phyloP scores from a whole-genome alignment of 805 yeast species.

The Ogataea sp. region DNA sequence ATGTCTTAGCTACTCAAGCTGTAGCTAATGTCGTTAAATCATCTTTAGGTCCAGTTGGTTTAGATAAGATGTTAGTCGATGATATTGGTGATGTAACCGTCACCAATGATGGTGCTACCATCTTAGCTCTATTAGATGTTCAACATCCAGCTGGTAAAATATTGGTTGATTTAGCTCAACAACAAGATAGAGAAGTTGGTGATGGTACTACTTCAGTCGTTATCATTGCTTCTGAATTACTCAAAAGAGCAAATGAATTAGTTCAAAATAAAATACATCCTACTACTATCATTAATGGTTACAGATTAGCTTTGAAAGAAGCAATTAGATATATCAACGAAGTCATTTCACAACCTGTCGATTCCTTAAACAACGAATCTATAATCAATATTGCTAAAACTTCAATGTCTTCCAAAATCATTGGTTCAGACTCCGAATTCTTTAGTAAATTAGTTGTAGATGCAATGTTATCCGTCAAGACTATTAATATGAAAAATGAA shows the following conservation, averaged over 20 bases:
- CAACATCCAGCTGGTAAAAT: constrained; percentile 99
- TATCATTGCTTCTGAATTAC: constrained; percentile 86
- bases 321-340: constrained; percentile 82
- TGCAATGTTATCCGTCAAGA: constrained; percentile 90
- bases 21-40: constrained; percentile 83
- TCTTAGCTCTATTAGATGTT: constrained; percentile 80
- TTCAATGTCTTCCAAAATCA: constrained; percentile 93
- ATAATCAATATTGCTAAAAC: constrained; percentile 90
- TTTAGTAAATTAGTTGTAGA: constrained; percentile 89
- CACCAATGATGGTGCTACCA: constrained; percentile 98
- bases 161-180: constrained; percentile 93
- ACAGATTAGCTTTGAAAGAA: constrained; percentile 86
- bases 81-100: constrained; percentile 99
- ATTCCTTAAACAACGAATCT: constrained; percentile 72
- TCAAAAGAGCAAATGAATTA: constrained; percentile 87
- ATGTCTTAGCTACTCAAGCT: constrained; percentile 86
- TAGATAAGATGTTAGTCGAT: constrained; percentile 97
- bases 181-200: constrained; percentile 97
- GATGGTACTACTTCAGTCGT: constrained; percentile 98
- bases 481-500: constrained; percentile 83
- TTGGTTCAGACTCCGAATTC: constrained; percentile 89
- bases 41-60: constrained; percentile 95
- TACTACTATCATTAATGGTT: constrained; percentile 95
- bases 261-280: constrained; percentile 95
- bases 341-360: constrained; percentile 75